Evolutionary conservation across 345 rosid genomes (phyloP), one percentile per base, ranked within the genome.

Genomic region (Gynandropsis gynandra): DNA sequence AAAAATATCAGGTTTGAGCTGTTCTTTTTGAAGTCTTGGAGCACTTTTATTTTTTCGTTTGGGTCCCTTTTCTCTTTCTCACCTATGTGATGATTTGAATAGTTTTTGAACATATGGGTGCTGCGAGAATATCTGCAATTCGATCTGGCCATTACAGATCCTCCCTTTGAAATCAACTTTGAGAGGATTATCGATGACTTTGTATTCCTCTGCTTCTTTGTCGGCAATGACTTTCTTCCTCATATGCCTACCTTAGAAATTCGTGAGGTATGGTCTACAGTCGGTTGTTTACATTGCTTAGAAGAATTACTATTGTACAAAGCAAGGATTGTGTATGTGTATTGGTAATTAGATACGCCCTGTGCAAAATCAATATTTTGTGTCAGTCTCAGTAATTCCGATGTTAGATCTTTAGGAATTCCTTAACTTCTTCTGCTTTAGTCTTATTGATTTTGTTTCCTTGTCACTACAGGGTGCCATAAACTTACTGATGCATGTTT

Each of bases 201-300:
- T 85, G 95, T 93, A 21, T 93, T 88, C 67, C 54, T 93, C 16
- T 93, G 99, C 72, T 93, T 93, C 65, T 93, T 93, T 70, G 97
- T 93, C 56, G 99, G 99, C 70, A 93, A 93, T 57, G 99, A 88
- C 81, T 93, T 93, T 65, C 80, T 93, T 56, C 99, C 97, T 2
- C 99, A 88, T 64, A 83, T 93, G 97, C 99, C 99, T 31, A 93
- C 99, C n/a, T 54, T 88, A 74, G 99, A 93, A 73, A 93, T 88
- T 55, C 74, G 95, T 72, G 99, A 93, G 97, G 99, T 85, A 69
- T 49, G 74, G n/a, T 20, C 24, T 21, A 42, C 21, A 33, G 45
- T 57, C 8, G 31, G 9, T 4, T 34, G 50, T 34, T 35, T 58
- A 43, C 36, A 34, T 64, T 65, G 4, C 70, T 16, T 4, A 51